phyloP scores from a whole-genome alignment of 73 alveolate genomes.

The Paramecium tetraurelia region DNA sequence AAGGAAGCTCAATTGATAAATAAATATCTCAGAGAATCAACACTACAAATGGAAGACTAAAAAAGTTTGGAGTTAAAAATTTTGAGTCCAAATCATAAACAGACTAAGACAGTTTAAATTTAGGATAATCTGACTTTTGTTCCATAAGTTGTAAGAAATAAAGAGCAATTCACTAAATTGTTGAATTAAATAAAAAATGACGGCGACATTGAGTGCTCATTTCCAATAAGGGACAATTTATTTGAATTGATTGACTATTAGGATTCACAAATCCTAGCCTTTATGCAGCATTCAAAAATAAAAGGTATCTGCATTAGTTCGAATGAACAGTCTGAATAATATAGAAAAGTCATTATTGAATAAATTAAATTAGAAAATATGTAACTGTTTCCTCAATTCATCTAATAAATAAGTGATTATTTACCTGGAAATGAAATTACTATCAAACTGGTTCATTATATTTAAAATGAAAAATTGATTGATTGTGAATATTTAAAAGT shows the following conservation, averaged over 20 bases:
- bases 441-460: background rate
- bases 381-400: background rate
- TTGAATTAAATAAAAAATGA: background rate
- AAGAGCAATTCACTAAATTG: background rate
- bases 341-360: background rate
- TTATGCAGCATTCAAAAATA: background rate
- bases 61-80: background rate
- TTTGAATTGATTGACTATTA: background rate
- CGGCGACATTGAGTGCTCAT: background rate
- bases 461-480: background rate
- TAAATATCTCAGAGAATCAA: background rate
- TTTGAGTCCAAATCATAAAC: background rate
- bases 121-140: background rate
- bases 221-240: background rate
- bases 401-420: background rate
- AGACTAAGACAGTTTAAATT: background rate
- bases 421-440: background rate
- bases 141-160: background rate
- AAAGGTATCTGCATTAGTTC: background rate
- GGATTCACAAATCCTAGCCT: background rate
- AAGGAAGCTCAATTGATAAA: background rate
- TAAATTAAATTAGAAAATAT: background rate
- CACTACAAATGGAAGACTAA: background rate
- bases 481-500: conserved; percentile 19
- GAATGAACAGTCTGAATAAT: background rate